These are phyloP conservation scores for Brassica carinata DNA, from an alignment of 345 rosid genomes.

Conservation along the genomic window DNA sequence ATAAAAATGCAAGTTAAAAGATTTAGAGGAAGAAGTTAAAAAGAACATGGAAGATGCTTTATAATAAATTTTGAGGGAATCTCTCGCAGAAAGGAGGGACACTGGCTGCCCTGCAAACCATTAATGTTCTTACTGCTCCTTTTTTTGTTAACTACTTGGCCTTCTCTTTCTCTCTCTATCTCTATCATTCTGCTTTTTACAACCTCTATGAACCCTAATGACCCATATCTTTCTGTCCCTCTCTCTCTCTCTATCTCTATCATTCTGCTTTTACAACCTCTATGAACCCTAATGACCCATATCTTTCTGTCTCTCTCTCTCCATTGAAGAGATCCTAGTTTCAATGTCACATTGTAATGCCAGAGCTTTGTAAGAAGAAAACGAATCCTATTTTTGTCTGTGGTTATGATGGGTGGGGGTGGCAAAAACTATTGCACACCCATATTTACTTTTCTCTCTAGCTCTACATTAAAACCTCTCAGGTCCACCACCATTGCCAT, in stretches of 20 bases:
- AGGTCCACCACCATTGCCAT: slow-evolving; percentile 36
- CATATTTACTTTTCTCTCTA: slow-evolving; percentile 27
- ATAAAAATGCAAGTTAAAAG: background rate
- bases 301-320: slow-evolving; percentile 1
- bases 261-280: slow-evolving; percentile 32
- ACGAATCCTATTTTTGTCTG: background rate
- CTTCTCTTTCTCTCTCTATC: slow-evolving; percentile 11
- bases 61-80: slow-evolving; percentile 40
- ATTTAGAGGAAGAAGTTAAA: slow-evolving; percentile 26
- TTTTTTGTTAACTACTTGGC: background rate
- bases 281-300: slow-evolving; percentile 30
- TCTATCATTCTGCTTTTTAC: slow-evolving; percentile 24
- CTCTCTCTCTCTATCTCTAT: slow-evolving; percentile 19
- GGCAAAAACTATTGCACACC: slow-evolving; percentile 21
- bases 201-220: slow-evolving; percentile 37
- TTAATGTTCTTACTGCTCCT: slow-evolving; percentile 30
- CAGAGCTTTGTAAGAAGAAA: background rate
- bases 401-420: slow-evolving; percentile 16
- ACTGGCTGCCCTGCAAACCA: slow-evolving; percentile 37
- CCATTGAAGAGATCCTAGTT: slow-evolving; percentile 25
- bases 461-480: slow-evolving; percentile 14
- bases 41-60: slow-evolving; percentile 38
- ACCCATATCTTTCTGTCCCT: background rate
- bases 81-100: slow-evolving; percentile 42
- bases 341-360: slow-evolving; percentile 32